A percentile compares a stretch with the other conserved stretches of the same genome.
phyloP scores from a whole-genome alignment of 2,329 filamentous ascomycete genomes.

The Aspergillus pseudoviridinutans region DNA sequence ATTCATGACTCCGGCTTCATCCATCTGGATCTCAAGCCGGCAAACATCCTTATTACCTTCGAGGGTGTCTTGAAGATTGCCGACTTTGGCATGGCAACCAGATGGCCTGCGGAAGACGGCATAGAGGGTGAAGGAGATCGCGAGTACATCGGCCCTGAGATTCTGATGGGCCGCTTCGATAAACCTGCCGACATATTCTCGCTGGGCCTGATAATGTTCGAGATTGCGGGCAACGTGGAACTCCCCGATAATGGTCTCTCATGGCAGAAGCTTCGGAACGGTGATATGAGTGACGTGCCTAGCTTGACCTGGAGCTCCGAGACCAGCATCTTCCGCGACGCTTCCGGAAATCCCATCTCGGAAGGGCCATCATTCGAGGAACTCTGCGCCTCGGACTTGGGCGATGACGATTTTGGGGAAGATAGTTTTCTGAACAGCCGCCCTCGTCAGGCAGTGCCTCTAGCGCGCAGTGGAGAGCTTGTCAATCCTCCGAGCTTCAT shows the following conservation, averaged over 20 bases:
- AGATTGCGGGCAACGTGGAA: conserved; percentile 89
- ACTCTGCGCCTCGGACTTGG: conserved; percentile 40
- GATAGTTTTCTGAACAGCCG: conserved; percentile 30
- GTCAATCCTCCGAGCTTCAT: conserved; percentile 79
- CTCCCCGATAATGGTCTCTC: conserved; percentile 88
- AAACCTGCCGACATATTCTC: conserved; percentile 93
- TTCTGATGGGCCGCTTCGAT: conserved; percentile 79
- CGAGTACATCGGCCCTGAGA: conserved; percentile 92
- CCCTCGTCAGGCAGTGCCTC: conserved; percentile 21
- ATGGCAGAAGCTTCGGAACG: conserved; percentile 85
- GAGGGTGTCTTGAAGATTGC: conserved; percentile 64
- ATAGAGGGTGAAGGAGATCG: conserved; percentile 92
- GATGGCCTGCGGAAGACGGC: conserved; percentile 69
- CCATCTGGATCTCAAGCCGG: conserved; percentile 63
- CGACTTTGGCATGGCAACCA: conserved; percentile 68
- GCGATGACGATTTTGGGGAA: conserved; percentile 43
- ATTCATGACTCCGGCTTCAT: conserved; percentile 86
- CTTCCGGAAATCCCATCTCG: conserved; percentile 63
- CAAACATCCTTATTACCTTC: conserved; percentile 63
- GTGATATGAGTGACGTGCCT: conserved; percentile 83
- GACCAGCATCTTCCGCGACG: conserved; percentile 68
- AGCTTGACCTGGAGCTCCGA: conserved; percentile 76
- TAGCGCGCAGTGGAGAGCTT: conserved; percentile 53
- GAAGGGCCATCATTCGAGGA: conserved; percentile 42
- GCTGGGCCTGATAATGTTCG: conserved; percentile 87